Percentiles rank a stretch among this genome's conserved stretches.
Evolutionary conservation across 2,329 filamentous ascomycete species (phyloP).

Genomic region (Trichoderma oligosporum): DNA sequence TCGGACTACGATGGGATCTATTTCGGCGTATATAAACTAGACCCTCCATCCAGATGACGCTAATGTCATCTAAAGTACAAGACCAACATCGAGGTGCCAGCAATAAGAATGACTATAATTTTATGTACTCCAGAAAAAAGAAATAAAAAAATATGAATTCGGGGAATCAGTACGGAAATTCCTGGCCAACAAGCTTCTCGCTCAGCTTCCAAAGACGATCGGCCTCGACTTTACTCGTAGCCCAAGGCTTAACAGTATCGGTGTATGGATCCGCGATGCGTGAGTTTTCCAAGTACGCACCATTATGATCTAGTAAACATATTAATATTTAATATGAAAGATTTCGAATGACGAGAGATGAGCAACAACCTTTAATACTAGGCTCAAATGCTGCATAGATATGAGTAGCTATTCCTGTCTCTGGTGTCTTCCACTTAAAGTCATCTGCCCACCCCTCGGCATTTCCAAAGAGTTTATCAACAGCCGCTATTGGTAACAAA

Average conservation of each 20-base stretch:
- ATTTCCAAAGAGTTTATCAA: neutral
- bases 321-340: neutral
- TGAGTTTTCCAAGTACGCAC: slow-evolving; percentile 2
- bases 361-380: neutral
- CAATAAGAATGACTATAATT: too few relatives aligned
- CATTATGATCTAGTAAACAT: neutral
- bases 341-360: neutral
- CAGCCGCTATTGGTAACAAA: neutral
- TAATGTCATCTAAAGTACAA: too few relatives aligned
- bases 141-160: neutral
- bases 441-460: neutral
- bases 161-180: neutral
- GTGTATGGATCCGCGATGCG: neutral
- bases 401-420: neutral
- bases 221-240: neutral
- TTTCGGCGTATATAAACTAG: too few relatives aligned
- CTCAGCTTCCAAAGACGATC: slow-evolving; percentile 14
- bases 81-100: too few relatives aligned
- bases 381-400: slow-evolving; percentile 14
- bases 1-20: too few relatives aligned
- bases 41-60: too few relatives aligned
- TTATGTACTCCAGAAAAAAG: too few relatives aligned
- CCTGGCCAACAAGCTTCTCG: slow-evolving; percentile 7
- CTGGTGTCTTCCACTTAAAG: neutral
- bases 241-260: slow-evolving; percentile 10